Evolutionary conservation across 305 asterid species (phyloP).

Genomic region (Nicotiana rustica): DNA sequence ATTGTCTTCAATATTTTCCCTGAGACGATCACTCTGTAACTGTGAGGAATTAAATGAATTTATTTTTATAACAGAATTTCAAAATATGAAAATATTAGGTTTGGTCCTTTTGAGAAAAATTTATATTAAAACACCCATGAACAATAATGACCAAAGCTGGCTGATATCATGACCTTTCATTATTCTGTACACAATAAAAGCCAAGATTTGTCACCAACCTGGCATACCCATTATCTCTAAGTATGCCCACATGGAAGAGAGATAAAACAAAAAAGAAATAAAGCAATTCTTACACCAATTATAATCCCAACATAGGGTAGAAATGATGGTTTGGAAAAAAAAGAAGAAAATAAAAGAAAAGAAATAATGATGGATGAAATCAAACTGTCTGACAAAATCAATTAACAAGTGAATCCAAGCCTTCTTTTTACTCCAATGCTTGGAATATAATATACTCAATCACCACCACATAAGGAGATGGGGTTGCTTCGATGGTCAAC

Average conservation of each 20-base stretch:
- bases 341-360: too few relatives aligned
- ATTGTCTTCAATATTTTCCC: too few relatives aligned
- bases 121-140: not conserved
- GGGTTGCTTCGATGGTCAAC: too few relatives aligned
- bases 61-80: not conserved
- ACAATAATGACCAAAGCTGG: not conserved
- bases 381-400: not conserved
- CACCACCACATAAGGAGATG: not conserved
- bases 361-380: constrained; percentile 17
- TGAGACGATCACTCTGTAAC: too few relatives aligned
- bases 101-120: not conserved
- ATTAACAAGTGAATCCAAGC: not conserved
- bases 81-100: not conserved
- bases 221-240: not conserved
- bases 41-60: not conserved
- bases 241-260: not conserved
- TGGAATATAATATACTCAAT: not conserved
- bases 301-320: not conserved
- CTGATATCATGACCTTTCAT: not conserved
- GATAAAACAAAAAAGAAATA: too few relatives aligned
- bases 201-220: constrained; percentile 31
- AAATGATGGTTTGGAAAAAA: not conserved
- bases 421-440: not conserved
- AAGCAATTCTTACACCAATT: too few relatives aligned
- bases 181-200: constrained; percentile 18